phyloP scores from a whole-genome alignment of 768 basidiomycete genomes.

The Suillus subluteus region DNA sequence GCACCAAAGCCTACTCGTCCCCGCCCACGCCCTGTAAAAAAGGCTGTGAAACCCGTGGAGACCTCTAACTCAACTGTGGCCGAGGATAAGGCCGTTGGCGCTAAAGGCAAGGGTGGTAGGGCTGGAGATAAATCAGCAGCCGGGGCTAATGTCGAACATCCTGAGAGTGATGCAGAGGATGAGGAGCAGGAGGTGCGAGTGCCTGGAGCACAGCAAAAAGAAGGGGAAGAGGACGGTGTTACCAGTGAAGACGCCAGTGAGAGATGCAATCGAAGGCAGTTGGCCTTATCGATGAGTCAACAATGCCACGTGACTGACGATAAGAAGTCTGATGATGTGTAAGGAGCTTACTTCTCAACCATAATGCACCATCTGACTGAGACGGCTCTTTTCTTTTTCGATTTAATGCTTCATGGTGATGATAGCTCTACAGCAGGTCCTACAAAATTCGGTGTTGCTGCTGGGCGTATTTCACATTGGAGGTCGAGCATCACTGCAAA shows the following conservation, averaged over 20 bases:
- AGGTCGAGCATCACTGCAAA: background rate
- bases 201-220: too few relatives aligned
- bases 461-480: background rate
- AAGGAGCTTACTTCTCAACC: background rate
- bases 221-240: too few relatives aligned
- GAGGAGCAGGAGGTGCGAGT: background rate
- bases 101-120: background rate
- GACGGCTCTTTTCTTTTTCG: background rate
- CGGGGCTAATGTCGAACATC: background rate
- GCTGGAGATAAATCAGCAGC: background rate
- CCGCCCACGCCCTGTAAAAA: background rate
- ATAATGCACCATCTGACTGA: background rate
- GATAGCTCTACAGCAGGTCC: background rate
- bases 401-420: background rate
- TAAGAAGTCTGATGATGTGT: background rate
- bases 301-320: background rate
- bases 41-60: background rate
- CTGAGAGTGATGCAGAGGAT: background rate
- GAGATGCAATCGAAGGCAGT: background rate
- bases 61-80: background rate
- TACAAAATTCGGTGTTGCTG: background rate
- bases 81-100: background rate
- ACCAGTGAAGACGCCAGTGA: background rate
- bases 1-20: background rate
- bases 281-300: background rate